Percentiles rank a stretch among this genome's conserved stretches.
Evolutionary conservation across 371 early-diverging fungal genomes (phyloP).

Genomic region (Blakeslea trispora): DNA sequence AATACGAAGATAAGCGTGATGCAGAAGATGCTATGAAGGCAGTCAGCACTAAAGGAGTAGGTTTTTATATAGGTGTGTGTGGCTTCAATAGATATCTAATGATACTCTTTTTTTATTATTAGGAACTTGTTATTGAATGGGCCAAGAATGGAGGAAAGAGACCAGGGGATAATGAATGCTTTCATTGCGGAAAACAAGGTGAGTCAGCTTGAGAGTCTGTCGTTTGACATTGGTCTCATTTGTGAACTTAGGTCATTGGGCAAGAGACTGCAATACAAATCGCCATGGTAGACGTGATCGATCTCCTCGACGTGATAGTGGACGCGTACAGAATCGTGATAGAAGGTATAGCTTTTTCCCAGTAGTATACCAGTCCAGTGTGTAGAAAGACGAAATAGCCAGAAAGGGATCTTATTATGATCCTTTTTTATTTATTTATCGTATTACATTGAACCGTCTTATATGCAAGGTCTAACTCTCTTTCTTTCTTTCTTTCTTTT

Average conservation of each 20-base stretch:
- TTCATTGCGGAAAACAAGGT: constrained; percentile 69
- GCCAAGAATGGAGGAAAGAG: constrained; percentile 62
- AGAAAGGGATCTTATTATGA: neutral
- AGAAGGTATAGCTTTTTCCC: constrained; percentile 37
- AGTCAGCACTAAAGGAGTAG: constrained; percentile 50
- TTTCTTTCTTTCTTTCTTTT: constrained; percentile 18
- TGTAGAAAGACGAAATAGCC: constrained; percentile 7
- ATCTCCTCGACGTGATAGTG: constrained; percentile 20
- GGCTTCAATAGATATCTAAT: neutral
- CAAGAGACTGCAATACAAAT: constrained; percentile 66
- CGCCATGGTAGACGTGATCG: constrained; percentile 35
- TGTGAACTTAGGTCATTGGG: constrained; percentile 73
- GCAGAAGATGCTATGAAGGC: constrained; percentile 73
- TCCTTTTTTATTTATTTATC: neutral
- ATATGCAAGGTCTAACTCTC: constrained; percentile 14
- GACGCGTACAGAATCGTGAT: constrained; percentile 32
- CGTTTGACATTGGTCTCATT: neutral
- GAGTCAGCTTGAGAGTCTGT: neutral
- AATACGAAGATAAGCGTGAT: constrained; percentile 70
- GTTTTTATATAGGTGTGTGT: constrained; percentile 1
- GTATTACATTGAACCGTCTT: constrained; percentile 11
- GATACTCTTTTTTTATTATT: neutral
- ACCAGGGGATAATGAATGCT: constrained; percentile 63
- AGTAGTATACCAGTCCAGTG: constrained; percentile 21
- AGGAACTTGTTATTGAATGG: constrained; percentile 60